Evolutionary conservation across 495 filamentous ascomycete species (phyloP), one percentile per base, ranked within the genome.

Genomic region (Patellaria atrata): DNA sequence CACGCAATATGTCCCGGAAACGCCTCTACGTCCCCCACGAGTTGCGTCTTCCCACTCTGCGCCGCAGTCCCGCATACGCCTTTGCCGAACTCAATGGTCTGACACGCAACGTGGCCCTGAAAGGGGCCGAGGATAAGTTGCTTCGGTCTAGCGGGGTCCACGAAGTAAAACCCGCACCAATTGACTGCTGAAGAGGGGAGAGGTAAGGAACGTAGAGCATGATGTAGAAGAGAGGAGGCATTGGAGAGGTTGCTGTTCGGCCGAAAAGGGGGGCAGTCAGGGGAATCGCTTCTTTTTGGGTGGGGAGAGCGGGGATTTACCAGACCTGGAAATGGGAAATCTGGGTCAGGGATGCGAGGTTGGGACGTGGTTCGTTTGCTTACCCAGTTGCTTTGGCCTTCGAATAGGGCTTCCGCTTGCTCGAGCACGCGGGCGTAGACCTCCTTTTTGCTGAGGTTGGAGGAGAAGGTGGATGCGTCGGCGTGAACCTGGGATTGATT

Each of bases 1-100:
- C 86, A 94, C 4, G 86, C 82, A 53, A 94, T 93, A 59, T 94
- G 86, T 3, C 81, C 85, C 2, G 82, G 78, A 51, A 92, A 93
- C 26, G 58, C 40, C 15, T 73, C 57, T 8, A 94, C 82, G 55
- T 94, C 77, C 5, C 62, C 58, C 4, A 94, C 79, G 3, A 92
- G 48, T 33, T 86, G 69, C 2, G 76, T 87, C 33, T 60, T 56
- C 27, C 62, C 55, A 6, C 60, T 72, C 16, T 59, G 48, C 0
- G 82, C 85, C 2, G 82, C 86, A 0, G 77, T 61, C 0, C 86
- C 86, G 53, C 86, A 94, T 3, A 94, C 86, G 6, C 86, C 86
- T 16, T 69, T 67, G 0, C 78, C 75, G 42, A 89, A 79, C 4
- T 63, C 56, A 46, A 93, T 93, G 38, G 71, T 76, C 57, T 93